These are phyloP conservation scores for Lentinula sp. DNA, from an alignment of 768 basidiomycete species.

Conservation along the genomic window DNA sequence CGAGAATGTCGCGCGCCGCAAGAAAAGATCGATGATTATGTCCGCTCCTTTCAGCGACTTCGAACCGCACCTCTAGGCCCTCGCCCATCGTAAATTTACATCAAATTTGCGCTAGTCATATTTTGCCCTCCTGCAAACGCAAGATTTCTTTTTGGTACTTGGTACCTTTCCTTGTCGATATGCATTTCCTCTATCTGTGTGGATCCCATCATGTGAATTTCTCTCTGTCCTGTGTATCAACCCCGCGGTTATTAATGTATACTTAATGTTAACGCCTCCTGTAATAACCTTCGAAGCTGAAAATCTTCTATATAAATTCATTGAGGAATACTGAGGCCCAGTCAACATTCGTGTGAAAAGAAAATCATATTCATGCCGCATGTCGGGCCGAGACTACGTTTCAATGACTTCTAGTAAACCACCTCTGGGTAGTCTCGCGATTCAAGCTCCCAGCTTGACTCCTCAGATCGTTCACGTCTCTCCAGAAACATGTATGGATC, in stretches of 20 bases:
- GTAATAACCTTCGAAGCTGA: not conserved
- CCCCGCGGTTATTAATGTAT: not conserved
- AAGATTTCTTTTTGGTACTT: no score
- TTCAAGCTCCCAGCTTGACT: constrained; percentile 52
- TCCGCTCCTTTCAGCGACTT: not conserved
- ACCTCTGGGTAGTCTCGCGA: constrained; percentile 57
- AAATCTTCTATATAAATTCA: not conserved
- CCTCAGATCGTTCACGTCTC: constrained; percentile 68
- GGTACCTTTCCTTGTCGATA: no score
- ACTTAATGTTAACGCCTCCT: not conserved
- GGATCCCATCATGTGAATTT: not conserved
- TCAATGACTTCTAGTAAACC: constrained; percentile 19
- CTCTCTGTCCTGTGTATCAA: not conserved
- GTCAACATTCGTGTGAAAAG: not conserved
- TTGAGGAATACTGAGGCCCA: not conserved
- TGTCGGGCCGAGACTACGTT: not conserved
- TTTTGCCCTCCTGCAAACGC: no score
- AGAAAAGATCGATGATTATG: constrained; percentile 26
- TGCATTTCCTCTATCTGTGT: no score
- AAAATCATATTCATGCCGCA: no score
- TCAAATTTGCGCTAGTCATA: no score
- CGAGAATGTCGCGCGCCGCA: constrained; percentile 24
- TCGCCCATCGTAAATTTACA: no score
- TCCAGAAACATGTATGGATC: constrained; percentile 66
- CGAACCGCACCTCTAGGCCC: not conserved